phyloP scores from a whole-genome alignment of 495 filamentous ascomycete genomes.

The Lophiostoma macrostomum region DNA sequence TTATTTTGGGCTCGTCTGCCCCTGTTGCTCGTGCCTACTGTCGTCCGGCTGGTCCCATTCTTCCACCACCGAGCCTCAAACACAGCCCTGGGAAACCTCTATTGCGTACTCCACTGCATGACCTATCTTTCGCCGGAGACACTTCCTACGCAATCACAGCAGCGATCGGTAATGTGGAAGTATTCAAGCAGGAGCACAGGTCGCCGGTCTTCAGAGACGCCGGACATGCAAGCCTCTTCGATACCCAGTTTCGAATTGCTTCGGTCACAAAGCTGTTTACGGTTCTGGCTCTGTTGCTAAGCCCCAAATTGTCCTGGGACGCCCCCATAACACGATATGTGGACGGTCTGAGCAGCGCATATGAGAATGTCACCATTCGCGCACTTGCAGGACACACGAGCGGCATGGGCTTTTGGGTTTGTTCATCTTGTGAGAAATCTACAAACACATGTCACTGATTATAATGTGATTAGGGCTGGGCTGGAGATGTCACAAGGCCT shows the following conservation, averaged over 20 bases:
- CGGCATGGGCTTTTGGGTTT: conserved; percentile 10
- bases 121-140: too few relatives aligned
- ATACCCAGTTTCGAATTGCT: conserved; percentile 11
- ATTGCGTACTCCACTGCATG: too few relatives aligned
- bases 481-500: not conserved
- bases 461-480: conserved; percentile 4
- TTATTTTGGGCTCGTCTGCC: too few relatives aligned
- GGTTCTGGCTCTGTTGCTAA: conserved; percentile 7
- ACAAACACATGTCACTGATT: not conserved
- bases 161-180: not conserved
- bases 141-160: conserved; percentile 12
- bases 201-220: not conserved
- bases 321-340: conserved; percentile 9
- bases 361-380: conserved; percentile 4
- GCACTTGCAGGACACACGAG: conserved; percentile 7
- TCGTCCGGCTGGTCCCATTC: too few relatives aligned
- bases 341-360: not conserved
- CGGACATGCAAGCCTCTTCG: not conserved
- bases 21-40: too few relatives aligned
- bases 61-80: too few relatives aligned
- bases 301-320: conserved; percentile 6
- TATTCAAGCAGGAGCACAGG: conserved; percentile 2
- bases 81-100: too few relatives aligned
- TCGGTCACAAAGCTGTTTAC: conserved; percentile 15
- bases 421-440: not conserved